Base-by-base conservation (phyloP, 1,139 yeast genomes). In the Saccharomyces hybrid region DNA sequence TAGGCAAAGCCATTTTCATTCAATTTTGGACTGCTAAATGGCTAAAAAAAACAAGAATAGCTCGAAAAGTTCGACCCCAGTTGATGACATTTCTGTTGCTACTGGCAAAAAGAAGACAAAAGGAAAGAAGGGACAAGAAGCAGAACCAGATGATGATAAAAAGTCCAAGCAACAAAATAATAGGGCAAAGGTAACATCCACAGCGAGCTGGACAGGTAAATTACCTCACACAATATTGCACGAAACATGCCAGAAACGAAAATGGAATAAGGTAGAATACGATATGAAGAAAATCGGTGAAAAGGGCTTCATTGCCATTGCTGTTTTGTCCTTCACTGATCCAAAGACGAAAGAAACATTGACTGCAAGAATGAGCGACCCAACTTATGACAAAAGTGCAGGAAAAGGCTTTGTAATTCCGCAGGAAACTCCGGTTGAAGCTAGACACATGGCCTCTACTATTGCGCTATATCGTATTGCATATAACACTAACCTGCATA, bases 151-250 rank as follows among this genome's bases (percentile, higher is more conserved):
- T 5, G 63, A 59, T 16, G 61, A 54, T 20, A 59, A 56, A 49
- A 61, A 57, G 48, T 54, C 64, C 11, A 63, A 64, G 50, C 65
- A 55, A 47, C 64, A 60, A 52, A 62, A 54, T 14, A 63, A 63
- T 57, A 65, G 81, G 55, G 69, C 78, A 11, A 69, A 77, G n/a
- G 84, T 83, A 0, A 79, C 88, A 0, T 76, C 81, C 1, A 75
- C 83, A 1, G 71, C 81, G 1, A 82, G 86, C 26, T 91, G 98
- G 97, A 90, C 97, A 1, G 99, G 99, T 1, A 93, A 93, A 63
- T 74, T 93, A 11, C 98, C 99, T 0, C 90, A 88, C 2, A 84
- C 95, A 0, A 71, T 93, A 32, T 75, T 93, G 4, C 88, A 88
- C 66, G 99, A 93, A 65, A 86, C 85, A 61, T 88, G 96, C 59